A percentile compares a stretch with the other conserved stretches of the same genome.
Evolutionary conservation across 495 filamentous ascomycete genomes (phyloP).

Genomic region (Hyaloscypha bicolor): DNA sequence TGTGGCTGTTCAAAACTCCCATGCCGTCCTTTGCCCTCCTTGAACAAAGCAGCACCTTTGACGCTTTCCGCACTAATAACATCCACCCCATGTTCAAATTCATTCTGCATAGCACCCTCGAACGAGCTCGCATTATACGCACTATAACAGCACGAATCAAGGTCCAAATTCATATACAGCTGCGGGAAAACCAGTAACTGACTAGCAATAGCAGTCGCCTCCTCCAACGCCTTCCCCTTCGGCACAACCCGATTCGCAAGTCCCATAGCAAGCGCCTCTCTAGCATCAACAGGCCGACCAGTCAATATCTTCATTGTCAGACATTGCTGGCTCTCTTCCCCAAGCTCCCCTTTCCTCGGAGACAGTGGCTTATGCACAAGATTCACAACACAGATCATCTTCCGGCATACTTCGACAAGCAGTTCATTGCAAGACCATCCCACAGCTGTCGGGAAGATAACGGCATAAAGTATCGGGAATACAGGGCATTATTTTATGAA

Average conservation of each 20-base stretch:
- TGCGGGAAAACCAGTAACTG: slow-evolving; percentile 49
- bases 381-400: too few relatives aligned
- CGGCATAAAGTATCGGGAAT: too few relatives aligned
- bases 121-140: slow-evolving; percentile 46
- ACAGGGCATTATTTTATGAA: too few relatives aligned
- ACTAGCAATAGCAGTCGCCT: slow-evolving; percentile 44
- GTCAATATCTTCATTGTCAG: too few relatives aligned
- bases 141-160: slow-evolving; percentile 40
- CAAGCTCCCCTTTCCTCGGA: too few relatives aligned
- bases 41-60: slow-evolving; percentile 46
- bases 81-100: slow-evolving; percentile 44
- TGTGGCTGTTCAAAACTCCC: slow-evolving; percentile 45
- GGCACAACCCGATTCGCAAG: slow-evolving; percentile 51
- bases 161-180: slow-evolving; percentile 42
- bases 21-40: slow-evolving; percentile 43
- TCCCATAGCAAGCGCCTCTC: slow-evolving; percentile 51
- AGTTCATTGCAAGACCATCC: too few relatives aligned
- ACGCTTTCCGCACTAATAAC: slow-evolving; percentile 44
- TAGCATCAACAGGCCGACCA: slow-evolving; percentile 44
- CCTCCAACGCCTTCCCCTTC: slow-evolving; percentile 47
- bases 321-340: too few relatives aligned
- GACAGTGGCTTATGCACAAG: too few relatives aligned
- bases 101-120: slow-evolving; percentile 45
- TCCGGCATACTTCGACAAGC: too few relatives aligned
- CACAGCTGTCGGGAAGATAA: too few relatives aligned